Evolutionary conservation across 495 filamentous ascomycete species (phyloP), one percentile per base, ranked within the genome.

Genomic region (Cenococcum geophilum): DNA sequence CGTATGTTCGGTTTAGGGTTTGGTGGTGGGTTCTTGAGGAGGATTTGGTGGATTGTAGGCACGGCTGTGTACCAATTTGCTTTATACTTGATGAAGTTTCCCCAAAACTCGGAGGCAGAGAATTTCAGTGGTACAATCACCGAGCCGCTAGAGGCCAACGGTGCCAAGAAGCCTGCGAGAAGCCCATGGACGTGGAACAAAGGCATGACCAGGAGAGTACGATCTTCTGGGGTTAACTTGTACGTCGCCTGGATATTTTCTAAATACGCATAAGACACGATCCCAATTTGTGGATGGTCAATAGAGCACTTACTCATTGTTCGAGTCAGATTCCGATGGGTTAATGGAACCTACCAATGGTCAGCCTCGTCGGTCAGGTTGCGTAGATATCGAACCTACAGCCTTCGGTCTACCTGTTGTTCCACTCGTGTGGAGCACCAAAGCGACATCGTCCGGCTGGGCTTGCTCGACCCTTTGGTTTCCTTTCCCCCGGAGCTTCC

Each of bases 51-150:
- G 72, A 95, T 92, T 0, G 89, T 92, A 1, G 89, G 89, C 9
- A 92, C 87, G 14, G 89, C 89, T 0, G 89, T 89, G 74, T 91
- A 95, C 89, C 89, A 95, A 68, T 86, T 95, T 11, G 89, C 89
- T n/a, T 76, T 73, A 75, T 87, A 74, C 34, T 76, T 73, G 59
- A 77, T 75, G 68, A 91, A 92, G 66, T 91, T 83, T 16, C 74
- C 62, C 89, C 89, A 95, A 76, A 95, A 95, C 45, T 89, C 83
- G 11, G 80, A 79, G 12, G 89, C 87, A n/a, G 89, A 92, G 78
- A 92, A 95, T 62, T 83, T 83, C 20, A 76, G 53, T 0, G 89
- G 88, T 6, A 91, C 82, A 60, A 91, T 79, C 60, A 90, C 84
- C 16, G 87, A 88, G 43, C 88, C 87, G 27, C 85, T 85, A 8